Conservation (phyloP, 176 grass and related monocot species). For the Melocanna baccifera region DNA sequence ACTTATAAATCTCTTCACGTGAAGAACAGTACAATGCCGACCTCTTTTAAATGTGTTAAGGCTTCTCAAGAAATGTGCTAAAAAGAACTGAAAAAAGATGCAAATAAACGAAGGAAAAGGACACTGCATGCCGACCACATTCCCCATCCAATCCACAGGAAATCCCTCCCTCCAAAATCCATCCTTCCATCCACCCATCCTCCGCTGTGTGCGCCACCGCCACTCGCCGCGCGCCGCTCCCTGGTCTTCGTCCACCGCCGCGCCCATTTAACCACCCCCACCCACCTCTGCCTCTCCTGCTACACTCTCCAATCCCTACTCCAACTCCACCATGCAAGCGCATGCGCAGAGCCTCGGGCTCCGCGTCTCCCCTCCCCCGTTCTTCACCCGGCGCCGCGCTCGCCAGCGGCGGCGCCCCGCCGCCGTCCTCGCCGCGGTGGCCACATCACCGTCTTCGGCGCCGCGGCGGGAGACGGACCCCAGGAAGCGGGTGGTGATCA, state of each 20-base stretch:
- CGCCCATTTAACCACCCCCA: neutral
- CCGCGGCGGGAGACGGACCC: slow-evolving; percentile 75
- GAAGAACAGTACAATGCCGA: no score
- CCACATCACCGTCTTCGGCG: neutral
- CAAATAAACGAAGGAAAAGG: neutral
- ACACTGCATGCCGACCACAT: neutral
- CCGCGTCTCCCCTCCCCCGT: neutral
- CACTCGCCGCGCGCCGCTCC: slow-evolving; percentile 27
- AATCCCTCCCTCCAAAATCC: slow-evolving; percentile 36
- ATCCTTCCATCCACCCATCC: slow-evolving; percentile 26
- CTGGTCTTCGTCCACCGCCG: neutral
- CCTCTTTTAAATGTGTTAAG: no score
- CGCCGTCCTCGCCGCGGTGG: slow-evolving; percentile 6
- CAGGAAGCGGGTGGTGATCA: slow-evolving; percentile 85
- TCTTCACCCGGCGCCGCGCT: slow-evolving; percentile 1
- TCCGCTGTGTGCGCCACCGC: neutral
- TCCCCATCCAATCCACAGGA: slow-evolving; percentile 34
- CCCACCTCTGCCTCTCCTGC: neutral
- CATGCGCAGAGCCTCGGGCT: slow-evolving; percentile 24
- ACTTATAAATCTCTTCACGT: no score
- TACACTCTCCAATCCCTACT: neutral
- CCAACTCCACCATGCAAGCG: slow-evolving; percentile 32
- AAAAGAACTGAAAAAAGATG: neutral
- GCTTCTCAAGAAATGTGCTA: neutral
- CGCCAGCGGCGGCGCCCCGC: neutral